Percentiles rank a stretch among this genome's conserved stretches.
These are phyloP conservation scores for Mercurialis annua DNA, from an alignment of 345 rosid species.

Conservation along the genomic window DNA sequence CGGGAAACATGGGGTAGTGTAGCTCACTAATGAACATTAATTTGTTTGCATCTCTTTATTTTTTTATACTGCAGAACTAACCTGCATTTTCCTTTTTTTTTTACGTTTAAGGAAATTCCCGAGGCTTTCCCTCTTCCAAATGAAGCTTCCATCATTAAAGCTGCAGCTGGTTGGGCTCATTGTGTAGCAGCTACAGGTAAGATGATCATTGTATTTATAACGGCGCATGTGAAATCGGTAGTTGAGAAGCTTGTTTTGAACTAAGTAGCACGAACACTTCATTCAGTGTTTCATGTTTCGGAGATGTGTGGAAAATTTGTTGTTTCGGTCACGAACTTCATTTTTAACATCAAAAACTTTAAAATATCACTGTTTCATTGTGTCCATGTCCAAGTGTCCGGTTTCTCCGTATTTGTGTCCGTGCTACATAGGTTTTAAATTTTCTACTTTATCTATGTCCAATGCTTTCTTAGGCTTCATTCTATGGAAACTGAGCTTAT, in stretches of 20 bases:
- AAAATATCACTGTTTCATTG: too few relatives aligned
- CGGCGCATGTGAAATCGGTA: neutral
- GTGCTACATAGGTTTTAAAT: too few relatives aligned
- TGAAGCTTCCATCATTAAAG: constrained; percentile 58
- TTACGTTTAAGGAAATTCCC: constrained; percentile 67
- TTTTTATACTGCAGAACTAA: constrained; percentile 4
- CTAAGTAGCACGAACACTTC: too few relatives aligned
- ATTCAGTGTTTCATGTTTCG: too few relatives aligned
- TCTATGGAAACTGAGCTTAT: neutral
- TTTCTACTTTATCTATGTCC: constrained; percentile 4
- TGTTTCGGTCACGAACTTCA: too few relatives aligned
- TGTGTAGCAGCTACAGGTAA: constrained; percentile 89
- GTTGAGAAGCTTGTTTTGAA: constrained; percentile 5
- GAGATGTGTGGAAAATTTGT: too few relatives aligned
- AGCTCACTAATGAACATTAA: constrained; percentile 4
- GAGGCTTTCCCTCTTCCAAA: constrained; percentile 92
- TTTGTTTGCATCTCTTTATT: constrained; percentile 2
- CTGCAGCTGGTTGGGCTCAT: constrained; percentile 98
- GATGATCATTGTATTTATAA: neutral
- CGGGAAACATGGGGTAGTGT: constrained; percentile 90
- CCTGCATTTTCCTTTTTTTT: constrained; percentile 6
- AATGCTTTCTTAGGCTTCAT: neutral
- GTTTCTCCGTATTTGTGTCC: too few relatives aligned
- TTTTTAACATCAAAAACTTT: too few relatives aligned
- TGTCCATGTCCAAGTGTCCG: too few relatives aligned